These are phyloP conservation scores for Mycena sanguinolenta DNA, from an alignment of 768 basidiomycete species.

Conservation along the genomic window DNA sequence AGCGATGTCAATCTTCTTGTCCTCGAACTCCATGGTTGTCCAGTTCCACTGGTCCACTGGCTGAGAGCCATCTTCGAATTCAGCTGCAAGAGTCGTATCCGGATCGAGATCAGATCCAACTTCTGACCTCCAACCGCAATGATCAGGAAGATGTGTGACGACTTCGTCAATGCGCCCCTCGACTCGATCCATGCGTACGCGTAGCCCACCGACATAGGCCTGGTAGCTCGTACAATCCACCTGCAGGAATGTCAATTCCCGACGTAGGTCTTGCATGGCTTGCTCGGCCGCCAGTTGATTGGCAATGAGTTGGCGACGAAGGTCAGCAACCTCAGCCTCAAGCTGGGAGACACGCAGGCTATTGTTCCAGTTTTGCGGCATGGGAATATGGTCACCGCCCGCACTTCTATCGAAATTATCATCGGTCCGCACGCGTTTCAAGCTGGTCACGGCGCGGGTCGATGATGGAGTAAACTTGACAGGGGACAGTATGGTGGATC, in stretches of 20 bases:
- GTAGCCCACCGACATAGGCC: neutral
- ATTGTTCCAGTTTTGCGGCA: neutral
- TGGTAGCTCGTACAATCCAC: neutral
- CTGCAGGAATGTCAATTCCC: neutral
- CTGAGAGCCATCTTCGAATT: constrained; percentile 1
- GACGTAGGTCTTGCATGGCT: neutral
- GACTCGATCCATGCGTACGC: neutral
- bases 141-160: neutral
- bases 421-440: neutral
- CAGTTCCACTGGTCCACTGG: neutral
- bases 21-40: neutral
- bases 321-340: neutral
- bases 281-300: neutral
- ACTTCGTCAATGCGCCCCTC: neutral
- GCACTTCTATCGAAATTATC: neutral
- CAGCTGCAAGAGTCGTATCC: neutral
- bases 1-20: neutral
- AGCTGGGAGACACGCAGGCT: neutral
- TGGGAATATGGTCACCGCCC: too few species aligned
- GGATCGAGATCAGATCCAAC: neutral
- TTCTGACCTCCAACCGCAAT: neutral
- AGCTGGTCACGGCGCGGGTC: neutral
- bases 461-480: neutral
- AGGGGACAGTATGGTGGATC: neutral
- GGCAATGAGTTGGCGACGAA: neutral